Conservation (phyloP, 2,329 filamentous ascomycete species). For the Macrophomina tecta region DNA sequence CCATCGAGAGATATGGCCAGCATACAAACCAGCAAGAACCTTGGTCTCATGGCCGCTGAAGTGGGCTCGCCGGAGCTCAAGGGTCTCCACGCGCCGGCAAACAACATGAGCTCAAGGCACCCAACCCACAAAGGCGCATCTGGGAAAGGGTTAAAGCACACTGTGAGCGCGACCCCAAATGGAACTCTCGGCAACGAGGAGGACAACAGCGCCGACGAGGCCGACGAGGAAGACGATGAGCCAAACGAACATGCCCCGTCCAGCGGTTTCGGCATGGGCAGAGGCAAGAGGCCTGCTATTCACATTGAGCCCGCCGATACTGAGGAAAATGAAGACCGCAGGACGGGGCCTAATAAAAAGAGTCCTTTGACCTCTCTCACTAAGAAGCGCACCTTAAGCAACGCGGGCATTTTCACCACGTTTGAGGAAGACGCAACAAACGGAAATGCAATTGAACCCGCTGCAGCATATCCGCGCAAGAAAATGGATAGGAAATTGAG, state of each 20-base stretch:
- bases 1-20: slow-evolving; percentile 20
- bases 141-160: background rate
- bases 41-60: slow-evolving; percentile 16
- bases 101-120: background rate
- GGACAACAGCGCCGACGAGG: slow-evolving; percentile 33
- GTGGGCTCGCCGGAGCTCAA: slow-evolving; percentile 8
- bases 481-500: slow-evolving; percentile 46
- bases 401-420: slow-evolving; percentile 45
- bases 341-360: slow-evolving; percentile 29
- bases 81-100: background rate
- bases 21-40: slow-evolving; percentile 2
- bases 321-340: slow-evolving; percentile 38
- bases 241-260: slow-evolving; percentile 41
- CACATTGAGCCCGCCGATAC: slow-evolving; percentile 40
- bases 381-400: slow-evolving; percentile 49
- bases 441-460: slow-evolving; percentile 15
- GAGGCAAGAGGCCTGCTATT: slow-evolving; percentile 45
- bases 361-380: slow-evolving; percentile 36
- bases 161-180: slow-evolving; percentile 21
- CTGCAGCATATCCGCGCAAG: slow-evolving; percentile 42
- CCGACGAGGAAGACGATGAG: slow-evolving; percentile 44
- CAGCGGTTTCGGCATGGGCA: slow-evolving; percentile 41
- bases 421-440: slow-evolving; percentile 37
- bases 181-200: slow-evolving; percentile 28
- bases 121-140: slow-evolving; percentile 9